These are phyloP conservation scores for Prototheca wickerhamii DNA, from an alignment of 163 green algal genomes.

Conservation along the genomic window DNA sequence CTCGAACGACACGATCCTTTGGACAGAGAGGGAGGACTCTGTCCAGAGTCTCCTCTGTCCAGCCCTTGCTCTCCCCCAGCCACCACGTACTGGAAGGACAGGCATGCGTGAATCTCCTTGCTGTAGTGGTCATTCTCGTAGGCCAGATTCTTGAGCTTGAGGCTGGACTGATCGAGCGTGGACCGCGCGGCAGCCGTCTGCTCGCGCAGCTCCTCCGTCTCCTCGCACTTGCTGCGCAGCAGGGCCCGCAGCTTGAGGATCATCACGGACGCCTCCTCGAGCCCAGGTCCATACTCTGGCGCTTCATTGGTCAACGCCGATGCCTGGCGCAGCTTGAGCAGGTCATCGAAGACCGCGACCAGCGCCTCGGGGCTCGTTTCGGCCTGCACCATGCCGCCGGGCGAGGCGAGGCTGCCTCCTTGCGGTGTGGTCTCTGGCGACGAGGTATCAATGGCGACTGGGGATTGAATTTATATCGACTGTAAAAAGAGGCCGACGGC, in stretches of 20 bases:
- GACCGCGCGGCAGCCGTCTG: constrained; percentile 34
- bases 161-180: constrained; percentile 39
- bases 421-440: too few relatives aligned
- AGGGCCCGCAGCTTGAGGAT: constrained; percentile 32
- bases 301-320: neutral
- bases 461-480: too few relatives aligned
- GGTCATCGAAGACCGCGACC: neutral
- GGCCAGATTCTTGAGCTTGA: constrained; percentile 70
- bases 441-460: too few relatives aligned
- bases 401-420: too few relatives aligned
- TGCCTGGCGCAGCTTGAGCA: constrained; percentile 3
- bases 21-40: too few relatives aligned
- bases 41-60: too few relatives aligned
- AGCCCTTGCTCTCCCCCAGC: constrained; percentile 5
- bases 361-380: neutral
- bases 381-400: neutral
- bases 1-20: too few relatives aligned
- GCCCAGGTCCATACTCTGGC: neutral
- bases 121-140: constrained; percentile 80
- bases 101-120: constrained; percentile 63
- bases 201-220: constrained; percentile 29
- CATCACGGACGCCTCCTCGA: neutral
- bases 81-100: constrained; percentile 51
- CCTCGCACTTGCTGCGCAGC: constrained; percentile 32
- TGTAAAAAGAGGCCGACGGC: too few relatives aligned